Evolutionary conservation across 208 protist genomes (phyloP).

Genomic region (Leishmania martiniquensis): DNA sequence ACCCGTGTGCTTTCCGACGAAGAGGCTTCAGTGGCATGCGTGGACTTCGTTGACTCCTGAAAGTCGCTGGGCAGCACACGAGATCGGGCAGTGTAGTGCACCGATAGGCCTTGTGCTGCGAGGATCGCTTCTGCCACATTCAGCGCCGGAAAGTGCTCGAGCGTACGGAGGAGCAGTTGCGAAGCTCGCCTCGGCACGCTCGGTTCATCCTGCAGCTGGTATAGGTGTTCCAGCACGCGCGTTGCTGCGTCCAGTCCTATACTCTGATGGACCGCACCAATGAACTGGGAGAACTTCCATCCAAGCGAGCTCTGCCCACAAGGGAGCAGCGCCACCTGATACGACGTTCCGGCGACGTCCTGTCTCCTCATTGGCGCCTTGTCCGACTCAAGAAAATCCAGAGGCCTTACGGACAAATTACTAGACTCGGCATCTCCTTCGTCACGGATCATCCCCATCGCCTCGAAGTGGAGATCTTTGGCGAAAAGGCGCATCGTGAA

Average conservation of each 20-base stretch:
- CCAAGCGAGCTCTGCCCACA: slow-evolving; percentile 76
- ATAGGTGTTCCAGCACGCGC: slow-evolving; percentile 45
- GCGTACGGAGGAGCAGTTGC: slow-evolving; percentile 45
- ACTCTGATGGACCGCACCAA: slow-evolving; percentile 65
- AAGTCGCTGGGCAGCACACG: slow-evolving; percentile 25
- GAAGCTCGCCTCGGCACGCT: slow-evolving; percentile 45
- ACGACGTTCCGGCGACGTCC: slow-evolving; percentile 76
- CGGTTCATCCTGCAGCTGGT: slow-evolving; percentile 31
- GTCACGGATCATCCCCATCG: slow-evolving; percentile 48
- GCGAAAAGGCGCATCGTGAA: slow-evolving; percentile 74
- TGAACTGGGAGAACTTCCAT: slow-evolving; percentile 88
- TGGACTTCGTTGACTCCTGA: not conserved
- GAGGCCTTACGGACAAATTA: not conserved
- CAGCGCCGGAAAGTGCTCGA: slow-evolving; percentile 56
- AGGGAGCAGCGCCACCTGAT: slow-evolving; percentile 58
- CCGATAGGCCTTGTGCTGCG: slow-evolving; percentile 70
- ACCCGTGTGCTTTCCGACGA: not conserved
- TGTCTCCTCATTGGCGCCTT: slow-evolving; percentile 29
- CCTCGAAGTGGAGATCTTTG: slow-evolving; percentile 67
- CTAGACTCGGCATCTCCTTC: not conserved
- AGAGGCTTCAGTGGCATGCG: not conserved
- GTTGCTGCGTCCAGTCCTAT: slow-evolving; percentile 34
- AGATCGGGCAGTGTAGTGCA: slow-evolving; percentile 66
- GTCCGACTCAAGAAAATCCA: slow-evolving; percentile 59
- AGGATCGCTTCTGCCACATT: slow-evolving; percentile 78